These are phyloP conservation scores for Ustilago curta DNA, from an alignment of 1,284 basidiomycete species.

Conservation along the genomic window DNA sequence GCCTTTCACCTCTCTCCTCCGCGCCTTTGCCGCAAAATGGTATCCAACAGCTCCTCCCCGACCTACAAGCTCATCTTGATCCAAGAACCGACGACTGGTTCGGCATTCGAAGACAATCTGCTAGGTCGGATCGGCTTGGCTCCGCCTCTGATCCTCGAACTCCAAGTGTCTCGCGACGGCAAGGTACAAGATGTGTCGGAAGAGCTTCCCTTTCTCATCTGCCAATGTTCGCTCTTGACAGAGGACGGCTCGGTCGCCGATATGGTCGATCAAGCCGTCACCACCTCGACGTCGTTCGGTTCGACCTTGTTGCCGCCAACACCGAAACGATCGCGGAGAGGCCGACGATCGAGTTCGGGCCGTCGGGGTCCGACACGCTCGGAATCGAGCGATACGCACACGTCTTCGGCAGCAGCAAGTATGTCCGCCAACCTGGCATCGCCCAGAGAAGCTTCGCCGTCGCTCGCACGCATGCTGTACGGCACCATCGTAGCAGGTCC, in stretches of 20 bases:
- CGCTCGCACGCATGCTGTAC: slow-evolving; percentile 51
- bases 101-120: slow-evolving; percentile 53
- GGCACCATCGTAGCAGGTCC: slow-evolving; percentile 51
- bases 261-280: slow-evolving; percentile 20
- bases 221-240: slow-evolving; percentile 49
- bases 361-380: slow-evolving; percentile 9
- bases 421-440: background rate
- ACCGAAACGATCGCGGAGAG: slow-evolving; percentile 11
- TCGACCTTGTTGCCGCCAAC: slow-evolving; percentile 11
- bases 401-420: background rate
- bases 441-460: background rate
- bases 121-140: slow-evolving; percentile 53
- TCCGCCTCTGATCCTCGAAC: slow-evolving; percentile 53
- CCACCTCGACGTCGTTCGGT: background rate
- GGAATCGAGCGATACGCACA: slow-evolving; percentile 8
- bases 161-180: slow-evolving; percentile 34
- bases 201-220: slow-evolving; percentile 53
- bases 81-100: slow-evolving; percentile 49
- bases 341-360: slow-evolving; percentile 21
- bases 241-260: slow-evolving; percentile 40
- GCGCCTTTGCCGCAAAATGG: slow-evolving; percentile 9
- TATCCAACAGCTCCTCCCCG: slow-evolving; percentile 11
- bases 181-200: slow-evolving; percentile 15
- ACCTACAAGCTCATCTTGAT: slow-evolving; percentile 41
- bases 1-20: background rate